Base-by-base conservation (phyloP, 805 yeast genomes). In the Cyberlindnera maritima region DNA sequence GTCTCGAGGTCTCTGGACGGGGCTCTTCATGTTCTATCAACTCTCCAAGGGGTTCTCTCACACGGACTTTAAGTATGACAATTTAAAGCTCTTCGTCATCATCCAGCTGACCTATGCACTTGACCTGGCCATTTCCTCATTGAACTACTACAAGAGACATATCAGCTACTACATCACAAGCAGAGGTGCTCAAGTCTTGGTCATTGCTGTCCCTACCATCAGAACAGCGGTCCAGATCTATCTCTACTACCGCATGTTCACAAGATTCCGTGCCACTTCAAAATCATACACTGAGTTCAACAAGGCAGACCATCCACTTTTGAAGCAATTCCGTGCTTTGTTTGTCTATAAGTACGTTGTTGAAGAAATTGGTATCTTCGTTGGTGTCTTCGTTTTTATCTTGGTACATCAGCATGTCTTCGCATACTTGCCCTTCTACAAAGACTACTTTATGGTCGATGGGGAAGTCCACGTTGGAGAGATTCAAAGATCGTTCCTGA, bases 231-330 rank as follows among this genome's bases (percentile, higher is more conserved):
- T 32, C 18, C 13, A 14, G 11, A 17, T 12, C 14, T 36, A 23
- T 20, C 39, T 32, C 4, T 21, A 33, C 33, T 31, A 33, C 14
- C 13, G 32, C 17, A 33, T 33, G 4, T 38, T 15, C 29, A 12
- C 14, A 2, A 17, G 39, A 4, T 44, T 34, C 35, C 18, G 9
- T 3, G 26, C 21, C 3, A 26, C 47, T 7, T 13, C 11, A 2
- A 44, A 39, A 20, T 20, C 32, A 7, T 44, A 34, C 31, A 25
- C 36, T 4, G 47, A 44, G 17, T 44, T 39, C 36, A 44, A 44
- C 36, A 44, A 28, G 19, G 19, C 9, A 3, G n/a, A 35, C 23
- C 8, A 21, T 6, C 47, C 47, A 18, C 20, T 39, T 3, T 20
- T 38, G 31, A 44, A 26, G 4, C 47, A 44, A 19, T 44, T 44